Evolutionary conservation across 148 eudicot genomes (phyloP), one percentile per base, ranked within the genome.

Genomic region (Camellia japonica): DNA sequence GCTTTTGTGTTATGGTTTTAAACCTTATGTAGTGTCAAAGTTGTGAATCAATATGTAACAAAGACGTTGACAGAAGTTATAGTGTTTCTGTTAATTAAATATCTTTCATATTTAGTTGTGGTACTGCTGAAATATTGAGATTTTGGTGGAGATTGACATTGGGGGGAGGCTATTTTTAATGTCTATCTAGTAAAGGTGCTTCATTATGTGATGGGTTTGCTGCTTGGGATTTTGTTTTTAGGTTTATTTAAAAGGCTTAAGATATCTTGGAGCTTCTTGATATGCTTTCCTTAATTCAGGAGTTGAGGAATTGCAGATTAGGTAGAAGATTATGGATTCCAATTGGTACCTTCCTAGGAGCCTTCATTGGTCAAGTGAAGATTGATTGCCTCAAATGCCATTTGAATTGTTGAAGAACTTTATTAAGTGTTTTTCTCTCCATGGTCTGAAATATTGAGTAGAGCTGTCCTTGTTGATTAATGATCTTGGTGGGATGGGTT

Each of bases 1-100:
- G 91, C 55, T 66, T 80, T 73, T 78, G 6, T 47, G 38, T 63
- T 49, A 65, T 54, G 74, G 11, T 80, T 10, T 20, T n/a, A 7
- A 14, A 41, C 8, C 12, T 65, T 70, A 15, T 55, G 3, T 55
- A 51, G 60, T 52, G 0, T 55, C 23, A 55, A 20, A 54, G 76
- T 5, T 10, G 20, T 52, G 63, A 56, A 55, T 55, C 63, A 38
- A 54, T 54, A 54, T 73, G 63, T 5, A 38, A 19, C n/a, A 56
- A 73, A 15, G 19, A 73, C 56, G 38, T 68, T 5, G 42, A 66
- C 47, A 5, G 61, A 66, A 30, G 42, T 65, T 42, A 2, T n/a
- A 38, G 44, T 30, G 1, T 49, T 18, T 77, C 0, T 15, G 7
- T 23, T 8, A 12, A 54, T 73, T 16, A 41, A 30, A 13, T 73